Evolutionary conservation across 176 grass and related monocot genomes (phyloP), one percentile per base, ranked within the genome.

Genomic region (Poa pratensis): DNA sequence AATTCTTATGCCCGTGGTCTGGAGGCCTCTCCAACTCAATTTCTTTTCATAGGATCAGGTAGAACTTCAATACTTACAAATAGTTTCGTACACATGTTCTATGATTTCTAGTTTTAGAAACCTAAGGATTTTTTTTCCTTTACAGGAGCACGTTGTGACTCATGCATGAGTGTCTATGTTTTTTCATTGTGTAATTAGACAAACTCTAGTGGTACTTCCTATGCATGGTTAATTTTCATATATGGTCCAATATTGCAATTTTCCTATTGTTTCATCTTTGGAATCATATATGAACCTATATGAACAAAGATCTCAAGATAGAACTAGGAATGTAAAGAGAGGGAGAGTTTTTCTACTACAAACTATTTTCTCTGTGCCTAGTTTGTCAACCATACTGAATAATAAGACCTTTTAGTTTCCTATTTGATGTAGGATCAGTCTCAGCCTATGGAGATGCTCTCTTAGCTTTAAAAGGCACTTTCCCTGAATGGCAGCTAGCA

Each of bases 401-500:
- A 37, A 46, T 48, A 37, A 46, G 45, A 46, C 45, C 9, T 46
- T 46, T 46, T 58, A 79, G 26, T 24, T 51, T 53, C 32, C 64
- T 64, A 57, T 81, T 69, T 75, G 71, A 13, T 76, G 60, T 68
- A 75, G 64, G 62, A 70, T 58, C 60, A 59, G 34, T 35, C 8
- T 54, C 49, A 60, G 20, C 42, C 83, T 46, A 86, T 87, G 61
- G 57, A 62, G 24, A 48, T 68, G 66, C 43, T 51, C 71, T 74
- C 37, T 57, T 55, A 74, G 27, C 62, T 50, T 22, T 58, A 79
- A 69, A 83, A 63, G 67, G 82, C 19, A 65, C 18, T 23, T 71
- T 40, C 10, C 34, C 66, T 22, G 74, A 74, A 86, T 79, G 75
- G 75, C 46, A 85, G 59, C 72, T 42, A 85, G 61, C 10, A 85